A percentile compares a stretch with the other conserved stretches of the same genome.
These are phyloP conservation scores for Naganishia sp. DNA, from an alignment of 1,284 basidiomycete genomes.

Conservation along the genomic window DNA sequence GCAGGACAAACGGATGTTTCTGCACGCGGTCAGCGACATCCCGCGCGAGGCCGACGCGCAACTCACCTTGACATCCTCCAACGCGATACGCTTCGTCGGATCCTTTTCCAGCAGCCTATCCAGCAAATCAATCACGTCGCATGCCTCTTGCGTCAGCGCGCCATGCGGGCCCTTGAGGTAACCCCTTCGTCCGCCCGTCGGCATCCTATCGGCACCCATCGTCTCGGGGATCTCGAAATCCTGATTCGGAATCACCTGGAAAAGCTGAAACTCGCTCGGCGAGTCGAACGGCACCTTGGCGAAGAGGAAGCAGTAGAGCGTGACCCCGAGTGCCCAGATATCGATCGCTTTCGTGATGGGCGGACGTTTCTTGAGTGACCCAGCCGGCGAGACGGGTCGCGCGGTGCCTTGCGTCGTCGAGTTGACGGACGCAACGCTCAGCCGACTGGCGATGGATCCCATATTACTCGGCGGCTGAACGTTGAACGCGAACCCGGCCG, in stretches of 20 bases:
- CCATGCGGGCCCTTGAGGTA: conserved; percentile 33
- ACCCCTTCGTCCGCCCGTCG: conserved; percentile 62
- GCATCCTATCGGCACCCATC: conserved; percentile 73
- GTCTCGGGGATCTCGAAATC: conserved; percentile 70
- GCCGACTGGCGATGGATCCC: conserved; percentile 29
- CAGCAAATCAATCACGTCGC: conserved; percentile 70
- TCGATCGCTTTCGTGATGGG: conserved; percentile 93
- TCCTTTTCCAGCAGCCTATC: conserved; percentile 82
- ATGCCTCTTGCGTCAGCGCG: conserved; percentile 50
- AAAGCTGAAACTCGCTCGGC: conserved; percentile 75
- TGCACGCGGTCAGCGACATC: conserved; percentile 32
- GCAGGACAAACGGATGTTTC: conserved; percentile 70
- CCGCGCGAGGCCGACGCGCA: neutral
- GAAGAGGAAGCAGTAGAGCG: conserved; percentile 91
- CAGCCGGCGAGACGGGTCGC: conserved; percentile 42
- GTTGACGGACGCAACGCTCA: conserved; percentile 4
- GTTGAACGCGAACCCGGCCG: conserved; percentile 42
- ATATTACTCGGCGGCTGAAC: conserved; percentile 32
- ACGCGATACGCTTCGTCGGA: conserved; percentile 70
- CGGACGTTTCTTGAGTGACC: conserved; percentile 56
- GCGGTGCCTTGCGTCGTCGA: conserved; percentile 24
- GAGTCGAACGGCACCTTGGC: conserved; percentile 73
- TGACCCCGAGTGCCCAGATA: conserved; percentile 99
- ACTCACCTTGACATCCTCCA: conserved; percentile 81
- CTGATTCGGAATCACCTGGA: conserved; percentile 76